A percentile compares a stretch with the other conserved stretches of the same genome.
phyloP scores from a whole-genome alignment of 2,329 filamentous ascomycete species.

The Exophiala aquamarina region DNA sequence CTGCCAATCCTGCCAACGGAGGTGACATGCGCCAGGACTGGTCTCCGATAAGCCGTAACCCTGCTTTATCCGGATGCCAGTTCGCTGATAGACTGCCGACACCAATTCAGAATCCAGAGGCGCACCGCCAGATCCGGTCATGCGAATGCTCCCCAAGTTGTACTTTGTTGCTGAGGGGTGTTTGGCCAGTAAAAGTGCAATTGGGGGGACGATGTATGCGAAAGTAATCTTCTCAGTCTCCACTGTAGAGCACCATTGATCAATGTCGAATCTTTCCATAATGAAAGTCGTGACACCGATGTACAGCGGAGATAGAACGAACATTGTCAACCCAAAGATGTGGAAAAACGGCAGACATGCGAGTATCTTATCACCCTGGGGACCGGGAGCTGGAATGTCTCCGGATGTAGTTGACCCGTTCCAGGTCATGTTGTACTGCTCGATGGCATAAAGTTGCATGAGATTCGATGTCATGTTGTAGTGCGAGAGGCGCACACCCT shows the following conservation, averaged over 20 bases:
- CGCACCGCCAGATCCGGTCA: conserved; percentile 83
- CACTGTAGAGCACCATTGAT: conserved; percentile 72
- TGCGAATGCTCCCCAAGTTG: conserved; percentile 74
- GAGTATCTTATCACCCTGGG: conserved; percentile 67
- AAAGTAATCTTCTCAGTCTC: conserved; percentile 74
- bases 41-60: conserved; percentile 86
- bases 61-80: conserved; percentile 81
- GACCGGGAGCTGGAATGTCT: conserved; percentile 53
- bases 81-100: conserved; percentile 68
- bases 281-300: conserved; percentile 66
- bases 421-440: conserved; percentile 44
- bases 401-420: conserved; percentile 24
- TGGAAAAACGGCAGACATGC: conserved; percentile 87
- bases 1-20: conserved; percentile 72
- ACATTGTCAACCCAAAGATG: conserved; percentile 66
- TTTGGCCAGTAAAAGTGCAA: conserved; percentile 77
- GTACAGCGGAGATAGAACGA: conserved; percentile 64
- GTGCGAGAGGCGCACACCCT: conserved; percentile 86
- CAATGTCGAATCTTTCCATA: conserved; percentile 78
- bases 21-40: conserved; percentile 63
- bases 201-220: conserved; percentile 77
- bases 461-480: conserved; percentile 76
- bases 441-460: conserved; percentile 57
- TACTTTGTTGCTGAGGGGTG: conserved; percentile 75
- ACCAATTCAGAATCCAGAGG: conserved; percentile 79